Conservation (phyloP, 2,329 filamentous ascomycete genomes). For the Verruconis gallopava region DNA sequence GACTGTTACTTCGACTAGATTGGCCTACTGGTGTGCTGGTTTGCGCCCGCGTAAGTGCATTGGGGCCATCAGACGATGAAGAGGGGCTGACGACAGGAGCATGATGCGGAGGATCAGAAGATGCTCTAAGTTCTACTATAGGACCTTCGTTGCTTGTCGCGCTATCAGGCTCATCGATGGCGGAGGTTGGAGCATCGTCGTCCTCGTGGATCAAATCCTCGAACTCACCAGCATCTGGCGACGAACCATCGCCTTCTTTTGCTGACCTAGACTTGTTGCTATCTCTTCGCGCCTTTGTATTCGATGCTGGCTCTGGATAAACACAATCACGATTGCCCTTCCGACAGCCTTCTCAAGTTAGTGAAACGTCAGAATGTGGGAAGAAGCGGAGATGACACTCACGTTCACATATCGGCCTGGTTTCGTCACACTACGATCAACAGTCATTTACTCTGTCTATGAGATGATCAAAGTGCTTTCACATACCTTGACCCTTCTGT, state of each 20-base stretch:
- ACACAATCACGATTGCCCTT: conserved; percentile 86
- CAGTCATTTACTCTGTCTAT: conserved; percentile 12
- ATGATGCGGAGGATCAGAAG: conserved; percentile 21
- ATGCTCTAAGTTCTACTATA: conserved; percentile 1
- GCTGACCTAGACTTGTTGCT: conserved; percentile 32
- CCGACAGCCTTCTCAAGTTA: conserved; percentile 51
- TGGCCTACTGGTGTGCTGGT: neutral
- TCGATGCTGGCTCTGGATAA: conserved; percentile 61
- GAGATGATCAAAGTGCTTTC: conserved; percentile 4
- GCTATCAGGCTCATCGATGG: conserved; percentile 1
- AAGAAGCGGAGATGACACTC: conserved; percentile 20
- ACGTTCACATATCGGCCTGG: conserved; percentile 71
- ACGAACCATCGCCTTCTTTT: conserved; percentile 35
- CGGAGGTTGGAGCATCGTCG: conserved; percentile 16
- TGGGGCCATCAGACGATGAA: conserved; percentile 37
- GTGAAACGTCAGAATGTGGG: conserved; percentile 13
- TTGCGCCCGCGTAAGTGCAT: neutral
- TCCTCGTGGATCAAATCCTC: conserved; percentile 33
- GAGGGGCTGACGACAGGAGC: conserved; percentile 36
- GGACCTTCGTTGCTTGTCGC: conserved; percentile 9
- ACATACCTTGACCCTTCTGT: conserved; percentile 64
- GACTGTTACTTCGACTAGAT: neutral
- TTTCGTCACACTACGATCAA: conserved; percentile 67
- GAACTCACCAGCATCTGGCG: conserved; percentile 35
- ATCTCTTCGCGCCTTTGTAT: conserved; percentile 35